Conservation (phyloP, 192 early-diverging fungal species). For the Umbelopsis ramanniana region DNA sequence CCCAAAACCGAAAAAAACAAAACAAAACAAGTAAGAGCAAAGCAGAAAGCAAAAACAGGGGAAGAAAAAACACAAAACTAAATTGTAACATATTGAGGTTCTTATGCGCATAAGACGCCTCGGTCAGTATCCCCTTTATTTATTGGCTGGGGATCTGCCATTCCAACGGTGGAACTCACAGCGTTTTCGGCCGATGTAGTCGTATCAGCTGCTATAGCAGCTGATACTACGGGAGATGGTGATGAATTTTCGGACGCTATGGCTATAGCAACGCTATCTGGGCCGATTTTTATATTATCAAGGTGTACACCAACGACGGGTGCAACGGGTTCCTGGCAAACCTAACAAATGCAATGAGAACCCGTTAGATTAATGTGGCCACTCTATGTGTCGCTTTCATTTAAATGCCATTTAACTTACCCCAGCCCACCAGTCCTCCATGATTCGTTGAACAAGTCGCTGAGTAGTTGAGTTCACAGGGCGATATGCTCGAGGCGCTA, state of each 20-base stretch:
- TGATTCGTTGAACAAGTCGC: slow-evolving; percentile 47
- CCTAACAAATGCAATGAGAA: not conserved
- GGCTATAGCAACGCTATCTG: not conserved
- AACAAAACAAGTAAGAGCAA: not conserved
- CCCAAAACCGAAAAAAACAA: not conserved
- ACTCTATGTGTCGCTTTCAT: not conserved
- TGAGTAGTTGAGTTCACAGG: slow-evolving; percentile 48
- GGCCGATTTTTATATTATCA: slow-evolving; percentile 13
- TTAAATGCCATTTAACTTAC: not conserved
- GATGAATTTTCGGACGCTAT: slow-evolving; percentile 6
- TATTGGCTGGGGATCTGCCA: not conserved
- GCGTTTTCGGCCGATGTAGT: not conserved
- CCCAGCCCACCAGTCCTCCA: slow-evolving; percentile 52
- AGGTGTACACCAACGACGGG: slow-evolving; percentile 6
- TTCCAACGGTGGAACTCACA: not conserved
- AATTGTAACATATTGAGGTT: not conserved
- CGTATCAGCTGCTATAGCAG: not conserved
- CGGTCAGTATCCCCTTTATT: slow-evolving; percentile 9
- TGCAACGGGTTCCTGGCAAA: slow-evolving; percentile 1
- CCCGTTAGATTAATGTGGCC: not conserved
- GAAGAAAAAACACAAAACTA: not conserved
- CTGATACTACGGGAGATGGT: not conserved
- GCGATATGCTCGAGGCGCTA: slow-evolving; percentile 40
- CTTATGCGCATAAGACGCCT: slow-evolving; percentile 5
- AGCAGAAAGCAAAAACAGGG: not conserved